A percentile compares a stretch with the other conserved stretches of the same genome.
Conservation (phyloP, 2,329 filamentous ascomycete species). For the Coniochaeta sp. region DNA sequence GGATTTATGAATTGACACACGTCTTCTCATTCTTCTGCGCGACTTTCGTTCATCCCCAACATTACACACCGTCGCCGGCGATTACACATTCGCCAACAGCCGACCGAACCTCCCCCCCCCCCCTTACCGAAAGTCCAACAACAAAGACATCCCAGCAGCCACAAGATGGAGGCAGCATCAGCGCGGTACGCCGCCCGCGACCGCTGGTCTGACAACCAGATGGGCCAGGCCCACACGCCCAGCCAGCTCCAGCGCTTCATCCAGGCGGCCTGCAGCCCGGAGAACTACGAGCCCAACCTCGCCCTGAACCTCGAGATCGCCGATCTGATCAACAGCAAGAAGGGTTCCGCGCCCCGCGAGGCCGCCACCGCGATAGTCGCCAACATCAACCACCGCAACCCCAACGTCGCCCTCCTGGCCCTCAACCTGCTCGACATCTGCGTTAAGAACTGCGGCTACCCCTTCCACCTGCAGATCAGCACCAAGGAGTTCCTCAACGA, state of each 20-base stretch:
- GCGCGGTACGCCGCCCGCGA: slow-evolving; percentile 92
- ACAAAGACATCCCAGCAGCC: slow-evolving; percentile 5
- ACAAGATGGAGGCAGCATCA: slow-evolving; percentile 85
- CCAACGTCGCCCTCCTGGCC: slow-evolving; percentile 86
- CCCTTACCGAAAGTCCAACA: not conserved
- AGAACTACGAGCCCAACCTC: slow-evolving; percentile 97
- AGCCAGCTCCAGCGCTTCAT: slow-evolving; percentile 94
- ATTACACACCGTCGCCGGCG: not conserved
- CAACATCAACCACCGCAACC: slow-evolving; percentile 94
- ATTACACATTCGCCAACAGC: slow-evolving; percentile 2
- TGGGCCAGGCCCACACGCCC: slow-evolving; percentile 62
- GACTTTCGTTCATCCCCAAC: not conserved
- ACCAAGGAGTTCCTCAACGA: slow-evolving; percentile 99
- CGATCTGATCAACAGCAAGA: slow-evolving; percentile 95
- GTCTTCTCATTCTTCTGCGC: not conserved
- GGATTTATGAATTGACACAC: not conserved
- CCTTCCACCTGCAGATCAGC: slow-evolving; percentile 96
- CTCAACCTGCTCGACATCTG: slow-evolving; percentile 94
- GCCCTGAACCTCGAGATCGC: slow-evolving; percentile 93
- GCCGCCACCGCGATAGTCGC: slow-evolving; percentile 88
- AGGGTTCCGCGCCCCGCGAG: slow-evolving; percentile 91
- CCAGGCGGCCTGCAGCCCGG: slow-evolving; percentile 89
- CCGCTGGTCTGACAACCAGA: slow-evolving; percentile 66
- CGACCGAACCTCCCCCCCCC: not conserved
- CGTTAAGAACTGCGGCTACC: slow-evolving; percentile 99